These are phyloP conservation scores for Pythium grandisporangium DNA, from an alignment of 352 stramenopile species.

Conservation along the genomic window DNA sequence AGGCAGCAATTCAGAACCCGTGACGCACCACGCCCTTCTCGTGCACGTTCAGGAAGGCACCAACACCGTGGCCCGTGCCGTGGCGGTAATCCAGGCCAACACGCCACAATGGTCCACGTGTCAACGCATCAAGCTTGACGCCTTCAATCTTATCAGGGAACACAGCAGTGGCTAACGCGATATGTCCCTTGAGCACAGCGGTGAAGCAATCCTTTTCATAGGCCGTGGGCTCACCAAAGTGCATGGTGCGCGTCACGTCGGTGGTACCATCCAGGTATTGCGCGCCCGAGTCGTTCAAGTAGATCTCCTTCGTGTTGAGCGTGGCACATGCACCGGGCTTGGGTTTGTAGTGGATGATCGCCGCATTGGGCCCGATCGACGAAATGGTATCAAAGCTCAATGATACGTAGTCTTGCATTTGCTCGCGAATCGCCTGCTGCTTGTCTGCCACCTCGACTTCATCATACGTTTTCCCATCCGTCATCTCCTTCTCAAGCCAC, in stretches of 20 bases:
- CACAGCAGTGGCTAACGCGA: slow-evolving; percentile 86
- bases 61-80: slow-evolving; percentile 96
- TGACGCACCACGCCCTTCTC: slow-evolving; percentile 81
- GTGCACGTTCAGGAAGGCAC: slow-evolving; percentile 96
- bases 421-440: slow-evolving; percentile 79
- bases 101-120: slow-evolving; percentile 92
- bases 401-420: slow-evolving; percentile 86
- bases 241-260: slow-evolving; percentile 97
- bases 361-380: slow-evolving; percentile 93
- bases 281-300: slow-evolving; percentile 98
- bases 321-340: slow-evolving; percentile 73
- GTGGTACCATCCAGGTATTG: slow-evolving; percentile 99
- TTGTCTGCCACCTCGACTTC: slow-evolving; percentile 88
- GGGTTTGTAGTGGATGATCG: slow-evolving; percentile 94
- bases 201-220: slow-evolving; percentile 96
- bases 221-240: slow-evolving; percentile 90
- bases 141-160: slow-evolving; percentile 90
- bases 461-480: slow-evolving; percentile 46
- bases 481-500: slow-evolving; percentile 84
- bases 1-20: too few species aligned
- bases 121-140: slow-evolving; percentile 95
- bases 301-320: slow-evolving; percentile 90
- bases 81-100: slow-evolving; percentile 96
- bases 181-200: slow-evolving; percentile 96
- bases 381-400: slow-evolving; percentile 98